These are phyloP conservation scores for Mycosphaerelloides madeirae DNA, from an alignment of 2,329 filamentous ascomycete genomes.

Conservation along the genomic window DNA sequence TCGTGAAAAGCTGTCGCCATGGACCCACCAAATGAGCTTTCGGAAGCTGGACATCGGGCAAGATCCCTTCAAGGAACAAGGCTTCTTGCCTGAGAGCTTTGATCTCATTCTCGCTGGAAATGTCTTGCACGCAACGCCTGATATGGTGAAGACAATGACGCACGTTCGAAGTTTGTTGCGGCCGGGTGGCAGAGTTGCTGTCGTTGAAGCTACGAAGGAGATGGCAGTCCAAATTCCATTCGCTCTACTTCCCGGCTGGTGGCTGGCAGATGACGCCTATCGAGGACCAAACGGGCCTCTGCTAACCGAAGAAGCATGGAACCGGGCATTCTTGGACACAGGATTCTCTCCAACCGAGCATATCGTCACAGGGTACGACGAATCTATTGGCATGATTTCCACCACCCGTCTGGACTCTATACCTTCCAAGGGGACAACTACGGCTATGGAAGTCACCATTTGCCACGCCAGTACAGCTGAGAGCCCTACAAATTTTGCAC, in stretches of 20 bases:
- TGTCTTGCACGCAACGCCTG: slow-evolving; percentile 24
- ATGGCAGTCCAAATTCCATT: no score
- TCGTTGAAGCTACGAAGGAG: no score
- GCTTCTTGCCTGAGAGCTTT: slow-evolving; percentile 26
- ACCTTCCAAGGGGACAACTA: no score
- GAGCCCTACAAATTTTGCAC: no score
- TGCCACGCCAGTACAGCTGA: no score
- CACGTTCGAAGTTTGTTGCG: slow-evolving; percentile 25
- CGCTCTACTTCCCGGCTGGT: slow-evolving; percentile 16
- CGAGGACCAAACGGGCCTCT: slow-evolving; percentile 5
- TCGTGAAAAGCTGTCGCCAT: no score
- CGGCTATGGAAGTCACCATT: no score
- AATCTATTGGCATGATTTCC: no score
- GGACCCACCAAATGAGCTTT: slow-evolving; percentile 29
- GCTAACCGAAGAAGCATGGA: slow-evolving; percentile 3
- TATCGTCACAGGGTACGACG: no score
- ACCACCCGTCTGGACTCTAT: no score
- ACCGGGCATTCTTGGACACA: not conserved
- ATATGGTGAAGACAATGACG: slow-evolving; percentile 17
- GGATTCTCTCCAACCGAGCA: no score
- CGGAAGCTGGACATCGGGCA: slow-evolving; percentile 30
- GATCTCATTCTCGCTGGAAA: slow-evolving; percentile 28
- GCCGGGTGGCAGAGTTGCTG: no score
- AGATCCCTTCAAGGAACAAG: slow-evolving; percentile 32
- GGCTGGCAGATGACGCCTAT: slow-evolving; percentile 8